Percentiles rank a stretch among this genome's conserved stretches.
Evolutionary conservation across 495 filamentous ascomycete species (phyloP).

Genomic region (Trichocladium uniseriatum): DNA sequence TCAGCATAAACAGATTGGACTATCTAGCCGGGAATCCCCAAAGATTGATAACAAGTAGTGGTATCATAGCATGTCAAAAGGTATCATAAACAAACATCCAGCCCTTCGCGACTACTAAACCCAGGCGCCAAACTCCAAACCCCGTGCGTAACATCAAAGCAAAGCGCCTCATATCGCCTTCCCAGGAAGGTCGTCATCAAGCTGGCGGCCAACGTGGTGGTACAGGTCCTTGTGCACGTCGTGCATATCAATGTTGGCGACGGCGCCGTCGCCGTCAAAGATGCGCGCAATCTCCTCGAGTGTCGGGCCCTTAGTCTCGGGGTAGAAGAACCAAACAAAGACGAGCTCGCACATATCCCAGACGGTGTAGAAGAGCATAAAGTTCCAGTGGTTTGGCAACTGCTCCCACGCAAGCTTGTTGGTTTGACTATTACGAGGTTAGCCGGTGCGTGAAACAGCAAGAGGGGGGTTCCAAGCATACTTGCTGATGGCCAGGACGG

Average conservation of each 20-base stretch:
- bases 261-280: conserved; percentile 50
- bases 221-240: conserved; percentile 41
- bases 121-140: background rate
- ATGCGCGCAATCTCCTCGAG: conserved; percentile 54
- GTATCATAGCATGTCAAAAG: no score
- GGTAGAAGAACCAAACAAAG: conserved; percentile 59
- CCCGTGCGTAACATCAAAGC: background rate
- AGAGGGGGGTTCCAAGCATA: conserved; percentile 17
- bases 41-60: no score
- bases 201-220: conserved; percentile 28
- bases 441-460: background rate
- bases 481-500: conserved; percentile 49
- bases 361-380: conserved; percentile 54
- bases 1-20: no score
- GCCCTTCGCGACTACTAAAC: background rate
- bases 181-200: conserved; percentile 18
- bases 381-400: conserved; percentile 48
- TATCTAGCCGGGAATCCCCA: no score
- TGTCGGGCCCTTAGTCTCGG: conserved; percentile 55
- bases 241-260: conserved; percentile 40
- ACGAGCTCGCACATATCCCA: conserved; percentile 49
- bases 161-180: conserved; percentile 4
- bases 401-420: conserved; percentile 53
- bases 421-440: conserved; percentile 38
- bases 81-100: background rate